phyloP scores from a whole-genome alignment of 768 basidiomycete species.

The Naganishia randhawae region DNA sequence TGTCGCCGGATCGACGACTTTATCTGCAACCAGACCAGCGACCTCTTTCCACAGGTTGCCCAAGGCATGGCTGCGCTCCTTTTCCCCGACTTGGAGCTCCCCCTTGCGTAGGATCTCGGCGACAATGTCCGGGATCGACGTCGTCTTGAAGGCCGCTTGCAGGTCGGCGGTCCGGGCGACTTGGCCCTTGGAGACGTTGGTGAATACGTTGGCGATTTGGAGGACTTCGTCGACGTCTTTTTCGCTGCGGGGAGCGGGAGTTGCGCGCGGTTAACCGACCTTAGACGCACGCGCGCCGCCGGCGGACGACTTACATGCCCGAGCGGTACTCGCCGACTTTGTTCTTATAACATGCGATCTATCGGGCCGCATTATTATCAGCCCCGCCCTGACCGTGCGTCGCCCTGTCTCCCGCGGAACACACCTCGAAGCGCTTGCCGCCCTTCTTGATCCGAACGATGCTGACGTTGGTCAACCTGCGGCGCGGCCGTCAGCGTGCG shows the following conservation, averaged over 20 bases:
- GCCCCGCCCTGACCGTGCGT: background rate
- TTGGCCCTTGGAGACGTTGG: slow-evolving; percentile 94
- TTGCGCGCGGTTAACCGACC: background rate
- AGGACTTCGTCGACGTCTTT: slow-evolving; percentile 90
- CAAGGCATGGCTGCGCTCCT: slow-evolving; percentile 89
- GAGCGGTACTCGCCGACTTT: slow-evolving; percentile 95
- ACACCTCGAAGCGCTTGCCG: slow-evolving; percentile 95
- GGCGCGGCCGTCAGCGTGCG: no score
- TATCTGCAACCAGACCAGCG: slow-evolving; percentile 87
- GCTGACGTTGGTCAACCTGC: slow-evolving; percentile 91
- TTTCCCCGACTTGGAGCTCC: slow-evolving; percentile 93
- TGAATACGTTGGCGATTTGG: slow-evolving; percentile 92
- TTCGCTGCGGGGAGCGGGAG: slow-evolving; percentile 58
- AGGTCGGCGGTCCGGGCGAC: slow-evolving; percentile 84
- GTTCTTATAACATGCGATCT: slow-evolving; percentile 99
- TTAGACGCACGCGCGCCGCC: no score
- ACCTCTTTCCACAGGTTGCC: slow-evolving; percentile 79
- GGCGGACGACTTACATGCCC: slow-evolving; percentile 72
- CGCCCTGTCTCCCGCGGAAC: slow-evolving; percentile 28
- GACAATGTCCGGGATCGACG: slow-evolving; percentile 66
- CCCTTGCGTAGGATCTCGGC: slow-evolving; percentile 94
- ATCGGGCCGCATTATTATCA: no score
- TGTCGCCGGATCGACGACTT: slow-evolving; percentile 88
- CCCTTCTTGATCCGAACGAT: slow-evolving; percentile 94
- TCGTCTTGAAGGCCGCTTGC: slow-evolving; percentile 82